Percentiles rank a stretch among this genome's conserved stretches.
These are phyloP conservation scores for Hanseniaspora hatyaiensis DNA, from an alignment of 805 yeast genomes.

Conservation along the genomic window DNA sequence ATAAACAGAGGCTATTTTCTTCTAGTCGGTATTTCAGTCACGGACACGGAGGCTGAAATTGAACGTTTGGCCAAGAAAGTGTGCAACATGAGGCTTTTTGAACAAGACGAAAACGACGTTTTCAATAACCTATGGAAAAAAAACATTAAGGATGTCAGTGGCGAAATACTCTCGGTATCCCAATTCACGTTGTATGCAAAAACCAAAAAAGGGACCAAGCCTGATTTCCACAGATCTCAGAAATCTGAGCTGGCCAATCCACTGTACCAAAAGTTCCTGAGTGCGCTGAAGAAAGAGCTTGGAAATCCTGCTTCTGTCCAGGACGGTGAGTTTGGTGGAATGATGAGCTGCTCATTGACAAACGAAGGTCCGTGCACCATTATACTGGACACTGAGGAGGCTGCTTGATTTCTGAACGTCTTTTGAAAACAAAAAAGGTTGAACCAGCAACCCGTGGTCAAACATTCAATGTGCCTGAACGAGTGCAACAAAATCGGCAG, in stretches of 20 bases:
- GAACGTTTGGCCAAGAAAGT: slow-evolving; percentile 58
- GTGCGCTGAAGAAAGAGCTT: slow-evolving; percentile 37
- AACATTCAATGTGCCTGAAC: too few relatives aligned
- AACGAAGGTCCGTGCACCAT: slow-evolving; percentile 95
- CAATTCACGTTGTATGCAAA: slow-evolving; percentile 85
- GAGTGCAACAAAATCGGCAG: too few relatives aligned
- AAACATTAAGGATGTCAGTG: slow-evolving; percentile 50
- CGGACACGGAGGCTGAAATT: slow-evolving; percentile 67
- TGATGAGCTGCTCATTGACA: slow-evolving; percentile 85
- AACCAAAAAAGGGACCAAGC: slow-evolving; percentile 83
- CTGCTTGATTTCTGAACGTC: too few relatives aligned
- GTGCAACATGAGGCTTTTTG: slow-evolving; percentile 57
- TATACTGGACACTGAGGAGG: slow-evolving; percentile 56
- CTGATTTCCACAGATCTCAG: slow-evolving; percentile 88
- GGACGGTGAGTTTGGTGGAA: slow-evolving; percentile 89
- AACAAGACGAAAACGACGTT: slow-evolving; percentile 43
- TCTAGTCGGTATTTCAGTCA: slow-evolving; percentile 70
- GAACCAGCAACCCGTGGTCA: too few relatives aligned
- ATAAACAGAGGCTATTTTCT: slow-evolving; percentile 67
- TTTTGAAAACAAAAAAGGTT: too few relatives aligned
- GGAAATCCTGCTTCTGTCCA: slow-evolving; percentile 51
- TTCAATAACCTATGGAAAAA: slow-evolving; percentile 64
- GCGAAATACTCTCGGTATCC: slow-evolving; percentile 73
- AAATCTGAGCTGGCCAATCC: slow-evolving; percentile 50
- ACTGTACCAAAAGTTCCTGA: slow-evolving; percentile 40